phyloP scores from a whole-genome alignment of 495 filamentous ascomycete genomes.

The Patellaria atrata region DNA sequence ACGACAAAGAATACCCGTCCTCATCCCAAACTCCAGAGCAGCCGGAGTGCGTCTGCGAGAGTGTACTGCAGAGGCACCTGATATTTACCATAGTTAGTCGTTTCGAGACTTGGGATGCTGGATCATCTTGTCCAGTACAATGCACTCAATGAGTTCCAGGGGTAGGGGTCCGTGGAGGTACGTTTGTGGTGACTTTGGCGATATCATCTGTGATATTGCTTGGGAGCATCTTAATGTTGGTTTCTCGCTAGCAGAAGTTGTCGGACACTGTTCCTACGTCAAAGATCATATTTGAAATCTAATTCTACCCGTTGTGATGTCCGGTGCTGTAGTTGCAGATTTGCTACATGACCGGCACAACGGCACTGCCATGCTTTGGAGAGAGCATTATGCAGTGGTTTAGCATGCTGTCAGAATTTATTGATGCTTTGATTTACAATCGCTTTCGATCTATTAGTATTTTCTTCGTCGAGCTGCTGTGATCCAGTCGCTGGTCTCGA shows the following conservation, averaged over 20 bases:
- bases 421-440: constrained; percentile 8
- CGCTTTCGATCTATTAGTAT: background rate
- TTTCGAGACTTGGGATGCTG: background rate
- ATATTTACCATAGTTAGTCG: background rate
- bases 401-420: constrained; percentile 22
- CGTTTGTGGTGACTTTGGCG: background rate
- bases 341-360: constrained; percentile 5
- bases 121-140: background rate
- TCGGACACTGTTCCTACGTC: constrained; percentile 2
- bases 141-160: background rate
- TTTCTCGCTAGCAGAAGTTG: constrained; percentile 14
- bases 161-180: background rate
- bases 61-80: constrained; percentile 12
- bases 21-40: constrained; percentile 15
- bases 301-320: constrained; percentile 18
- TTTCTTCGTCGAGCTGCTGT: background rate
- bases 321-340: constrained; percentile 6
- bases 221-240: constrained; percentile 17
- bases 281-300: constrained; percentile 18
- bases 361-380: constrained; percentile 5
- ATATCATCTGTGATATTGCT: background rate
- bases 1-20: constrained; percentile 14
- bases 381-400: constrained; percentile 7
- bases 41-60: constrained; percentile 7
- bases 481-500: constrained; percentile 10